Percentiles rank a stretch among this genome's conserved stretches.
These are phyloP conservation scores for Suhomyces wounanorum DNA, from an alignment of 1,139 yeast genomes.

Conservation along the genomic window DNA sequence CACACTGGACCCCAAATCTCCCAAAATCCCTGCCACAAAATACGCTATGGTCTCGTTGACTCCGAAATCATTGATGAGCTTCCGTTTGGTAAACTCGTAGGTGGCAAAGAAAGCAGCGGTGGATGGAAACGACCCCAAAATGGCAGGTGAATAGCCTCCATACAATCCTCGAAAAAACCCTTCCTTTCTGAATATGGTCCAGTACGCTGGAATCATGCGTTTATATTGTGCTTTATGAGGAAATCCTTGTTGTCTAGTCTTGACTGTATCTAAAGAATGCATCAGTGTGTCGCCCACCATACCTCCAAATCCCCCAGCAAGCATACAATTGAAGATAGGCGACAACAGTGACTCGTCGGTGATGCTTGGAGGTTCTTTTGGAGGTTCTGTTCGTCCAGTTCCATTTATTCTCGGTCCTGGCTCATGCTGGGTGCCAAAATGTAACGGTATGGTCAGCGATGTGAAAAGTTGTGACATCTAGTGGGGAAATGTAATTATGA, in stretches of 20 bases:
- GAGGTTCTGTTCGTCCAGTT: conserved; percentile 3
- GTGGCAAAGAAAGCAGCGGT: conserved; percentile 92
- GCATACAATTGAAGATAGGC: conserved; percentile 63
- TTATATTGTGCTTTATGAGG: conserved; percentile 66
- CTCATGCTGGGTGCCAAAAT: conserved; percentile 27
- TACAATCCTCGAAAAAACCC: conserved; percentile 84
- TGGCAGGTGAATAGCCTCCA: conserved; percentile 90
- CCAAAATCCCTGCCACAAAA: conserved; percentile 82
- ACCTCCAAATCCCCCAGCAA: conserved; percentile 96
- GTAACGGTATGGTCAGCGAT: conserved; percentile 48
- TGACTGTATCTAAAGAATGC: conserved; percentile 96
- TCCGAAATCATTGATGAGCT: conserved; percentile 62
- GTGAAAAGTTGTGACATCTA: conserved; percentile 37
- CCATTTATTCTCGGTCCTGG: conserved; percentile 7
- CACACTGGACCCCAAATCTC: conserved; percentile 88
- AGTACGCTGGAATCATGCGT: conserved; percentile 67
- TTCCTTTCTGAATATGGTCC: conserved; percentile 74
- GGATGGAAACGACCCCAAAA: conserved; percentile 88
- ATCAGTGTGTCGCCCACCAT: conserved; percentile 87
- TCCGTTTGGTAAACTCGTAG: conserved; percentile 78
- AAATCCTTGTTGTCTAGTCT: conserved; percentile 95
- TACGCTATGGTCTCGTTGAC: conserved; percentile 80
- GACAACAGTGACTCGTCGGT: conserved; percentile 21
- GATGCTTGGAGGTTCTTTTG: conserved; percentile 2
- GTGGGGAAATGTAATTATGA: not conserved